A percentile compares a stretch with the other conserved stretches of the same genome.
Evolutionary conservation across 345 rosid species (phyloP).

Genomic region (Gossypium stocksii): DNA sequence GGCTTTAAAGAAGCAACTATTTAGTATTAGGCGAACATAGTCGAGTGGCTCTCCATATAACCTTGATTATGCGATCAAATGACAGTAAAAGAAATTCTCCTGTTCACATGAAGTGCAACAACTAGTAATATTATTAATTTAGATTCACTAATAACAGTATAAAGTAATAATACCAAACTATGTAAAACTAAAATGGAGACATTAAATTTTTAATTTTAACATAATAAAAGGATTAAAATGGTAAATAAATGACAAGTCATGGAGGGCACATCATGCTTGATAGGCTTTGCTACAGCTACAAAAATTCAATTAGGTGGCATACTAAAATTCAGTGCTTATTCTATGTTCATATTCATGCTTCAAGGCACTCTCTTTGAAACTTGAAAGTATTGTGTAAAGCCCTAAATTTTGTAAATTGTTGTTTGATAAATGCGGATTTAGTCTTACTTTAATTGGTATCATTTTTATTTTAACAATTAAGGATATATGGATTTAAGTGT

Average conservation of each 20-base stretch:
- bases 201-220: no score
- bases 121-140: not conserved
- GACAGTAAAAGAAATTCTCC: no score
- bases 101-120: no score
- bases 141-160: not conserved
- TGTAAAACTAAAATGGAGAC: not conserved
- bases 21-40: no score
- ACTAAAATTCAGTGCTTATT: not conserved
- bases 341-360: not conserved
- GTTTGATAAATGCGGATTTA: not conserved
- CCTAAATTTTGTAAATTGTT: not conserved
- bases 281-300: not conserved
- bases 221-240: not conserved
- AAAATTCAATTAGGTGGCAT: not conserved
- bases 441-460: no score
- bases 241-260: not conserved
- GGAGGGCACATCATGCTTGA: conserved; percentile 23
- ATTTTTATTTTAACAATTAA: no score
- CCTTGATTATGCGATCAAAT: no score
- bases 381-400: not conserved
- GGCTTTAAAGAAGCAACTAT: no score
- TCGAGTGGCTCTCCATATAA: no score
- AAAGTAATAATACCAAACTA: not conserved
- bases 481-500: no score
- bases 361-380: conserved; percentile 10